Conservation (phyloP, 2,329 filamentous ascomycete species). For the Alternaria conjuncta region DNA sequence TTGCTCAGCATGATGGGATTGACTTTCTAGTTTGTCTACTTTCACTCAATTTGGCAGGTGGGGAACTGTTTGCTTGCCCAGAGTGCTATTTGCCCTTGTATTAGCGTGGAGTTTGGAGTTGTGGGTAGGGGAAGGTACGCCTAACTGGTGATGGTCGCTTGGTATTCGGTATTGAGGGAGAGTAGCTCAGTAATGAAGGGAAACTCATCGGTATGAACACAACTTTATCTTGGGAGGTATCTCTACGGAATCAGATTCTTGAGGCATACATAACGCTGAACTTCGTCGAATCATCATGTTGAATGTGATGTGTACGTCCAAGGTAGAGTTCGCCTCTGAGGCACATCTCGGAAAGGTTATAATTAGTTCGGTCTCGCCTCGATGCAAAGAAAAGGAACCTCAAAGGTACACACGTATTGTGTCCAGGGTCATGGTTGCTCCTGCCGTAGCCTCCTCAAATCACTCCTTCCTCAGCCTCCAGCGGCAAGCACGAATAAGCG, state of each 20-base stretch:
- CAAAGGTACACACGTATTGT: neutral
- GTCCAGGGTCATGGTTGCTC: neutral
- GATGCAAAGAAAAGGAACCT: neutral
- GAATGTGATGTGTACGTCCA: neutral
- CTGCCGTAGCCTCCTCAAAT: neutral
- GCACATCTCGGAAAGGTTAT: neutral
- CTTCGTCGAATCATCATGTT: neutral
- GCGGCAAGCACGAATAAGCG: neutral
- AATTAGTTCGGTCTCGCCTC: neutral
- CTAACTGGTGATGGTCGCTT: neutral
- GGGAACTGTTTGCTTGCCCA: neutral
- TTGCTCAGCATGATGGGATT: neutral
- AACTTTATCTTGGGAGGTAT: neutral
- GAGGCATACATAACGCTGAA: neutral
- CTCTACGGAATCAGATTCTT: neutral
- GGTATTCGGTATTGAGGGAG: neutral
- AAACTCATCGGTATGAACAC: neutral
- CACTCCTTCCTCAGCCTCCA: neutral
- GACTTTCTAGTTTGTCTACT: neutral
- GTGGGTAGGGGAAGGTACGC: neutral
- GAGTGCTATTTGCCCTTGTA: neutral
- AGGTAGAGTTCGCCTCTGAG: neutral
- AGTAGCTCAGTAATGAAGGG: neutral
- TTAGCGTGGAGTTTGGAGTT: constrained; percentile 9
- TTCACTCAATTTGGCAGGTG: neutral